Base-by-base conservation (phyloP, 495 filamentous ascomycete genomes). In the Hapsidospora chrysogenum region DNA sequence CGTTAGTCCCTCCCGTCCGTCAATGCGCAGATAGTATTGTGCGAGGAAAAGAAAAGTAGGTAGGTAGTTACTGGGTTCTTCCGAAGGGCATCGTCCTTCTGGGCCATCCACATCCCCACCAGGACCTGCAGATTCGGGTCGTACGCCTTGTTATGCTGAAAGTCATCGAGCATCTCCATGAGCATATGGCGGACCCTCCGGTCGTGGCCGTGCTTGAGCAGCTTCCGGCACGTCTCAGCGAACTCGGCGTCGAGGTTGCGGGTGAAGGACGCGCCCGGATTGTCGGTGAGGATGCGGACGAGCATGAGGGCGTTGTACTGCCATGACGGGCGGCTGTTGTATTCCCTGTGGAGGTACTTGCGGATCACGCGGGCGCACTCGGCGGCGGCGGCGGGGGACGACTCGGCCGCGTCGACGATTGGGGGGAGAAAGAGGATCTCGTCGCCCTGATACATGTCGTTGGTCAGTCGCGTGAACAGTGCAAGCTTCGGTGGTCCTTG, bases 291-390 rank as follows among this genome's bases (percentile, higher is more conserved):
- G 49, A 99, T 99, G 27, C 89, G 77, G 37, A 86, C 70, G 33
- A 99, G 66, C 92, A 96, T 99, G 45, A 96, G 78, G 35, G 80
- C 78, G 60, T 96, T 95, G 64, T 93, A 95, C 57, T 96, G 89
- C 26, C 74, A 70, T 39, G 80, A 70, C 14, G 76, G 72, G 61
- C 47, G 50, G 25, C 36, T 39, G 44, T 47, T 53, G 50, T 77
- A 68, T 30, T 86, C 78, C 27, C 67, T 71, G 26, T 71, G 64
- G 28, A 97, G 64, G 49, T 78, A 84, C 48, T 85, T 87, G 49
- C 82, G 78, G 49, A 96, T 81, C 37, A 74, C 60, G 37, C 66
- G 49, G 29, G 83, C 80, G 37, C 80, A 78, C 45, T 82, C 78
- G 36, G 72, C 69, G 20, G 87, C 85, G 15, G 92, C 92, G 20